phyloP scores from a whole-genome alignment of 2,329 filamentous ascomycete genomes.

The Sclerotinia borealis region DNA sequence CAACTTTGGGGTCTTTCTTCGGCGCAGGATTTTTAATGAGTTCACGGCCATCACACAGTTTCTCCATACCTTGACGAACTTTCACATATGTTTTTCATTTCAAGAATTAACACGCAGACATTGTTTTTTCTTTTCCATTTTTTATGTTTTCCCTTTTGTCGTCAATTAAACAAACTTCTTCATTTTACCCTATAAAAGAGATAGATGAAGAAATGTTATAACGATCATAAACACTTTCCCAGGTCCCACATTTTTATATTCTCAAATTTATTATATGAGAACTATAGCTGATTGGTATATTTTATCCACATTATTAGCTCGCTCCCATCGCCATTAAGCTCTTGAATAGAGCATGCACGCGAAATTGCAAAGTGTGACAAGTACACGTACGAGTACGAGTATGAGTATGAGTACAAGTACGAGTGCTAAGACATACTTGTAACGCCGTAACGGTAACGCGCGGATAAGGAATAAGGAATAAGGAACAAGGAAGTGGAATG shows the following conservation, averaged over 20 bases:
- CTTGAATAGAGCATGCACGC: no score
- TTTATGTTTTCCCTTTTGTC: background rate
- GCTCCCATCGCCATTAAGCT: constrained; percentile 1
- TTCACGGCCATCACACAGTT: constrained; percentile 11
- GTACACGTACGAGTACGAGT: no score
- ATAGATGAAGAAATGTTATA: constrained; percentile 13
- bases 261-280: constrained; percentile 23
- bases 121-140: constrained; percentile 3
- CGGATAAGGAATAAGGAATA: background rate
- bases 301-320: constrained; percentile 10
- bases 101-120: background rate
- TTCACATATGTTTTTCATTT: background rate
- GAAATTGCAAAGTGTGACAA: background rate
- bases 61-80: constrained; percentile 12
- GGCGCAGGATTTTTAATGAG: constrained; percentile 11
- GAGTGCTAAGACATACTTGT: background rate
- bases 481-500: background rate
- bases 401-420: background rate
- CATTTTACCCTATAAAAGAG: background rate
- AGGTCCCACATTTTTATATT: constrained; percentile 9
- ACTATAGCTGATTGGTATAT: constrained; percentile 29
- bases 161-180: background rate
- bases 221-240: constrained; percentile 1
- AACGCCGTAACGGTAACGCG: background rate
- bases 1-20: constrained; percentile 10